Percentiles rank a stretch among this genome's conserved stretches.
phyloP scores from a whole-genome alignment of 2,329 filamentous ascomycete species.

The Onygenales sp. region DNA sequence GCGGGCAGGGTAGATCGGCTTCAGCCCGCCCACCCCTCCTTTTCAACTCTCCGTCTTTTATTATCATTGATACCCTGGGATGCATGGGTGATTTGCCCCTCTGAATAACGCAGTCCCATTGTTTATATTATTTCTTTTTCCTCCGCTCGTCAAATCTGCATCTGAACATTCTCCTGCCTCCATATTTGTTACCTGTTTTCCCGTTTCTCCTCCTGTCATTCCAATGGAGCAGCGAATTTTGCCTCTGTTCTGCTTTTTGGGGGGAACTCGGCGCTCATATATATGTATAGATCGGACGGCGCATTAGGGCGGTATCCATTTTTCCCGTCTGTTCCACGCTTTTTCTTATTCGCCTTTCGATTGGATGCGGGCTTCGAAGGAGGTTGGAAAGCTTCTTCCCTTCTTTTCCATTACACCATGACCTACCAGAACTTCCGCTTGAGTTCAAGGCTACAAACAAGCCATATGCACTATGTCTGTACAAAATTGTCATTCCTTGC shows the following conservation, averaged over 20 bases:
- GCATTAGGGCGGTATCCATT: background rate
- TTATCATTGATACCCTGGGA: conserved; percentile 9
- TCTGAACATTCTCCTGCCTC: background rate
- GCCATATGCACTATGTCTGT: background rate
- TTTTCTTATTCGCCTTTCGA: too few species aligned
- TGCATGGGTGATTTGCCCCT: conserved; percentile 1
- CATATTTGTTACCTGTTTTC: background rate
- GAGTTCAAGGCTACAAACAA: too few species aligned
- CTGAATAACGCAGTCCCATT: background rate
- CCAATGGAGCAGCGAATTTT: background rate
- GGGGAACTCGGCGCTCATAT: too few species aligned
- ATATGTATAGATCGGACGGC: background rate
- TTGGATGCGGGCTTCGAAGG: too few species aligned
- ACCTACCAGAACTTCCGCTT: too few species aligned
- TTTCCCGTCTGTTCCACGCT: too few species aligned
- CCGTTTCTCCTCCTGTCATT: background rate
- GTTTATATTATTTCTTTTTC: background rate
- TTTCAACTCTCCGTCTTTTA: background rate
- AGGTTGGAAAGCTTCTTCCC: background rate
- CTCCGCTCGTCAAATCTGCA: background rate
- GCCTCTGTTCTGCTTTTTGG: background rate
- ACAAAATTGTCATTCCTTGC: background rate
- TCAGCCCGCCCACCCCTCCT: background rate
- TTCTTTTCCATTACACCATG: background rate
- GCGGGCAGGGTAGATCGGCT: background rate